Evolutionary conservation across 148 eudicot genomes (phyloP).

Genomic region (Heliamphora exappendiculata): DNA sequence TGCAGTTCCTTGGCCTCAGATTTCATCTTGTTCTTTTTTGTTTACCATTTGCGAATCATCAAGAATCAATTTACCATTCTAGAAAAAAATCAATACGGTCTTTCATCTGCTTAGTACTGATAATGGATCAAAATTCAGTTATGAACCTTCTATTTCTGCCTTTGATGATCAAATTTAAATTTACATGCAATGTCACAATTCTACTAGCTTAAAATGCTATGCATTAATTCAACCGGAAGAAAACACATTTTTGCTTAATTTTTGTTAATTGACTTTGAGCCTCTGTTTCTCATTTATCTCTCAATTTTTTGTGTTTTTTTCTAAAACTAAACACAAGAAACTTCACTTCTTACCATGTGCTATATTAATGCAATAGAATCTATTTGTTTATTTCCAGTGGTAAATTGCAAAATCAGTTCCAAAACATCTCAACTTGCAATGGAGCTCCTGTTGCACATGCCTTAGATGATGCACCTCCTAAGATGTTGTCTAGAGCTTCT

Average conservation of each 20-base stretch:
- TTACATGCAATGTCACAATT: background rate
- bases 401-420: conserved; percentile 29
- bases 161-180: no score
- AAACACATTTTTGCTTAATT: background rate
- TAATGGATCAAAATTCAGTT: background rate
- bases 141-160: background rate
- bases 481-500: conserved; percentile 34
- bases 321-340: background rate
- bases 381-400: conserved; percentile 22
- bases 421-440: conserved; percentile 20
- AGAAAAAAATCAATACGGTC: background rate
- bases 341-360: conserved; percentile 5
- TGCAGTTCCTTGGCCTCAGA: background rate
- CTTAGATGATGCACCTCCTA: conserved; percentile 30
- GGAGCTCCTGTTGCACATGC: conserved; percentile 15
- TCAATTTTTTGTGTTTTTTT: background rate
- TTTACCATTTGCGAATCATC: background rate
- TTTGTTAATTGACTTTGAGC: background rate
- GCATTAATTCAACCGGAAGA: background rate
- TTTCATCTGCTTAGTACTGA: background rate
- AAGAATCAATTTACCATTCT: background rate
- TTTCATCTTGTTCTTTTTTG: background rate
- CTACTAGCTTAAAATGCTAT: background rate
- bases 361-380: background rate
- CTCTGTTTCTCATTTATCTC: background rate